Base-by-base conservation (phyloP, 2,329 filamentous ascomycete genomes). In the Colletotrichum theobromicola region DNA sequence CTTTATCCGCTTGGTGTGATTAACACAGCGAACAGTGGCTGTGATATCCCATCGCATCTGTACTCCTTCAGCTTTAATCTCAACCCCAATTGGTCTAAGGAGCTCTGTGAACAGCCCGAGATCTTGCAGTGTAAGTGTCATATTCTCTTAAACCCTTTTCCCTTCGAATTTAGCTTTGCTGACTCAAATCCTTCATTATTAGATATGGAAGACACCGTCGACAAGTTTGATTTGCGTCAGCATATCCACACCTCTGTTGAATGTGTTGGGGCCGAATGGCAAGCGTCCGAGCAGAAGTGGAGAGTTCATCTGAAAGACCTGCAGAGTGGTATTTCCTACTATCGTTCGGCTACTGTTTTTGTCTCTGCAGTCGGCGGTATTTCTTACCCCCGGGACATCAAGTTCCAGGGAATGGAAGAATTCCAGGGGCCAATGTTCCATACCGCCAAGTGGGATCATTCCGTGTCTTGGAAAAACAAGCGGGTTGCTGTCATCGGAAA, bases 41-140 rank as follows among this genome's bases (percentile, higher is more conserved):
- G 76, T 55, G 78, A 83, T 77, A 76, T 85, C 16, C 77, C 79
- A 12, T 81, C 80, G 2, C 83, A 85, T 77, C 79, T 86, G 5
- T 87, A 86, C 68, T 85, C 84, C 0, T 86, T 84, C 78, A 84
- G 82, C 42, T 86, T 85, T 77, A 83, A 82, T 21, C 77, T 81
- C 10, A 86, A 86, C 32, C 83, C 84, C 0, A 74, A 84, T 62
- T 85, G 84, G 84, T 81, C 81, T 13, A 79, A 81, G 67, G 78
- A 82, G 65, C 80, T 82, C 26, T 80, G 79, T 21, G 79, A 82
- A 7, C 82, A 83, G 66, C 60, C 76, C 2, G 84, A 86, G 75
- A 85, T 85, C 50, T 74, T 82, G 1, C 55, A 81, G 32, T 83
- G 79, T 80, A 67, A 65, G 28, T n/a, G n/a, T n/a, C n/a, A n/a